Base-by-base conservation (phyloP, 192 early-diverging fungal genomes). In the Podila verticillata region DNA sequence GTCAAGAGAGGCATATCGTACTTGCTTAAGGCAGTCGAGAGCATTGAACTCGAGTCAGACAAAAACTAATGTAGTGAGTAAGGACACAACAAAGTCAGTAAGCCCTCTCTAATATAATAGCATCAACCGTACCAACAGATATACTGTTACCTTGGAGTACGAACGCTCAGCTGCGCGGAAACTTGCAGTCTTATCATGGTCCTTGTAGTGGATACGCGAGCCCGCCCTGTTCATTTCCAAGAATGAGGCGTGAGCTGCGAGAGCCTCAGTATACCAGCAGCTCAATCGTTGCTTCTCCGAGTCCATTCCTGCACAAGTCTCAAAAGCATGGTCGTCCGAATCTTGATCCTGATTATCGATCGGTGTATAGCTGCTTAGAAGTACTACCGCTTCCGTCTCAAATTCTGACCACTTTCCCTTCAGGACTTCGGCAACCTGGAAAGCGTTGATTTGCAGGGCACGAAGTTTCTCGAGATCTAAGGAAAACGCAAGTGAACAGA, bases 381-480 rank as follows among this genome's bases (percentile, higher is more conserved):
- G 31, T 10, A 28, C 61, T 3, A 56, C n/a, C 7, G 51, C 63
- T 32, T 80, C 66, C 4, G 51, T 19, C 28, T 72, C 65, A 61
- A 84, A 84, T 17, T 75, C 74, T 31, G 68, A 49, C 83, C 83
- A 84, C 60, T 63, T 63, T 26, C 30, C 34, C 39, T 47, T 44
- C 57, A 84, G 57, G 24, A 89, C 84, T 5, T 70, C 81, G 0
- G 68, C 78, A 7, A 90, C 63, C 68, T 95, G 93, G 30, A 90
- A 82, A 5, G 91, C 83, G 65, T 93, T 93, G 22, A 92, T 72
- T 22, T 90, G 88, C 13, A 92, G 70, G 4, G 87, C 90, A 31
- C 85, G 84, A 29, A 93, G 63, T 62, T 61, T 80, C 20, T 84
- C 83, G n/a, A 56, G 28, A 19, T 61, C 83, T 84, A 75, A 39